Evolutionary conservation across 495 filamentous ascomycete species (phyloP), one percentile per base, ranked within the genome.

Genomic region (Lasiosphaeria ovina): DNA sequence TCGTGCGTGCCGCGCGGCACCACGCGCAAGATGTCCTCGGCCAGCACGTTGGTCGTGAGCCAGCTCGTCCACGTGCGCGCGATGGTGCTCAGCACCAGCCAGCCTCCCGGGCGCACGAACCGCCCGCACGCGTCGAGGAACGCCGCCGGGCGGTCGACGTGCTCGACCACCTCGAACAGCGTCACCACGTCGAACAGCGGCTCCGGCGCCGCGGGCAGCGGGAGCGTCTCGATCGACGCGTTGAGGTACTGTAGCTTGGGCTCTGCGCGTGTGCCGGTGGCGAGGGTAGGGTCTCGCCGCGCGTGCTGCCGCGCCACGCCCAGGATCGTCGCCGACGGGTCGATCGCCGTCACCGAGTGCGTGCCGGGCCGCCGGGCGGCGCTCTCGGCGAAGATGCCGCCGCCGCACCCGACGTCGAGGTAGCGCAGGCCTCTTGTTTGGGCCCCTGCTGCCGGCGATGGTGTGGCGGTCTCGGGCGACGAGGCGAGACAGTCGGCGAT

Each of bases 371-470:
- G 74, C n/a, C 94, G 84, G 4, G 95, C 93, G 7, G 94, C 89
- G 3, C 86, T 90, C 68, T 98, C 94, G 54, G 92, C 90, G 70
- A 98, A 96, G 74, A 98, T 98, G 51, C 94, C 94, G 32, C 92
- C 94, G 61, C 94, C 94, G 74, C 95, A 98, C 68, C 94, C 94
- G 54, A 98, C 83, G 74, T 98, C 95, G 38, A 98, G 87, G 74
- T 91, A 96, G 51, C 83, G 76, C 4, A 92, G 73, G 24, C 24
- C 24, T 24, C 24, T 24, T 24, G 24, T 24, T 24, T 24, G 24
- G 1, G 63, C 55, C 69, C 35, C n/a, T 55, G 51, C 53, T 57
- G 40, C 48, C 16, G 51, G 3, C 5, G 62, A 12, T 7, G 45
- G n/a, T 3, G 53, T n/a, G 52, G 45, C 8, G n/a, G 61, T 48